Percentiles rank a stretch among this genome's conserved stretches.
Evolutionary conservation across 2,329 filamentous ascomycete genomes (phyloP).

Genomic region (Diaporthe sp.): DNA sequence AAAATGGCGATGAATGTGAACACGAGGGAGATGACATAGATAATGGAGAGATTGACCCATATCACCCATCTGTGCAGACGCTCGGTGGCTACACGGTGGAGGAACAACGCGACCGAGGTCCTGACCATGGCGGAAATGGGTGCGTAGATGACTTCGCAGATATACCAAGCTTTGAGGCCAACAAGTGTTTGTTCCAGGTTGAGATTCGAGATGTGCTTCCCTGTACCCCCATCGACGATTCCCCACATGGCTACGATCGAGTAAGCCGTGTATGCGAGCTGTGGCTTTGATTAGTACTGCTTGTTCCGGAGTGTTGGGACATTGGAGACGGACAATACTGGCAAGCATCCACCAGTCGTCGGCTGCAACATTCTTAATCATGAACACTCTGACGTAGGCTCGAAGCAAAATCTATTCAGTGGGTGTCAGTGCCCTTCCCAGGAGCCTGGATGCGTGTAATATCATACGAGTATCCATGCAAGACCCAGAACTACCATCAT

Average conservation of each 20-base stretch:
- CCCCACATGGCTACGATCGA: conserved; percentile 46
- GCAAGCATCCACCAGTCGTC: conserved; percentile 61
- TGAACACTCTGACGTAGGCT: conserved; percentile 54
- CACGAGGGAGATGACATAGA: conserved; percentile 49
- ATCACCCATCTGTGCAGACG: conserved; percentile 48
- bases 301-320: background rate
- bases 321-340: conserved; percentile 50
- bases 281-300: conserved; percentile 8
- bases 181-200: conserved; percentile 39
- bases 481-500: conserved; percentile 2
- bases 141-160: conserved; percentile 53
- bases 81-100: conserved; percentile 51
- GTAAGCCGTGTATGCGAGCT: conserved; percentile 50
- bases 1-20: conserved; percentile 60
- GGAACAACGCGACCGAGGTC: conserved; percentile 53
- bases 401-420: conserved; percentile 48
- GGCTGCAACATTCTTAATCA: conserved; percentile 53
- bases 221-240: conserved; percentile 43
- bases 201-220: conserved; percentile 39
- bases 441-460: no score
- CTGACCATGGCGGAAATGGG: conserved; percentile 51
- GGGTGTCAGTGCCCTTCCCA: background rate
- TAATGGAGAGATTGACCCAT: conserved; percentile 44
- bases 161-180: conserved; percentile 50
- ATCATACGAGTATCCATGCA: conserved; percentile 28